A percentile compares a stretch with the other conserved stretches of the same genome.
Evolutionary conservation across 371 early-diverging fungal species (phyloP).

Genomic region (Apophysomyces trapeziformis): DNA sequence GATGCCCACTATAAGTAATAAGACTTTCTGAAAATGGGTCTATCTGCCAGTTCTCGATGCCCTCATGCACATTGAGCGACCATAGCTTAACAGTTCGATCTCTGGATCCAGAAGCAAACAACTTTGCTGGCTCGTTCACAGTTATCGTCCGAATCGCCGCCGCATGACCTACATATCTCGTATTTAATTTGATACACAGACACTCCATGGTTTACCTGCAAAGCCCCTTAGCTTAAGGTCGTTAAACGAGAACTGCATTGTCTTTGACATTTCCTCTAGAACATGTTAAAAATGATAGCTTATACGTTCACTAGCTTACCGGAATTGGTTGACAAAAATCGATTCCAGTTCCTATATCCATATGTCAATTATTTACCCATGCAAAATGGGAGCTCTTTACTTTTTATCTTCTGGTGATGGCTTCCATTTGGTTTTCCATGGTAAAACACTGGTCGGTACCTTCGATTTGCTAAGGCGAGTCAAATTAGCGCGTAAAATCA

Average conservation of each 20-base stretch:
- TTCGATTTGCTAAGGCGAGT: conserved; percentile 28
- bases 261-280: conserved; percentile 71
- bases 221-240: conserved; percentile 66
- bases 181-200: not conserved
- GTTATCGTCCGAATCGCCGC: conserved; percentile 57
- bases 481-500: not conserved
- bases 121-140: conserved; percentile 60
- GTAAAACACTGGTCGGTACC: conserved; percentile 47
- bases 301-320: conserved; percentile 21
- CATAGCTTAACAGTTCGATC: conserved; percentile 75
- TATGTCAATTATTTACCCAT: not conserved
- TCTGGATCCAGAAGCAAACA: conserved; percentile 67
- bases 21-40: conserved; percentile 61
- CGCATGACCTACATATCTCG: conserved; percentile 45
- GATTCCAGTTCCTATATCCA: conserved; percentile 62
- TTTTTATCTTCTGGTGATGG: conserved; percentile 58
- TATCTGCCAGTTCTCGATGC: conserved; percentile 61
- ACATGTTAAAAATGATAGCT: conserved; percentile 4
- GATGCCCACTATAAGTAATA: conserved; percentile 66
- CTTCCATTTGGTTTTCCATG: conserved; percentile 59
- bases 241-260: conserved; percentile 72
- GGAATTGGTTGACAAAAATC: conserved; percentile 69
- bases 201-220: conserved; percentile 44
- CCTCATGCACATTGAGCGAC: conserved; percentile 67
- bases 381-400: conserved; percentile 19